A percentile compares a stretch with the other conserved stretches of the same genome.
phyloP scores from a whole-genome alignment of 225 moss, liverwort and hornwort genomes.

The Marchantia polymorpha region DNA sequence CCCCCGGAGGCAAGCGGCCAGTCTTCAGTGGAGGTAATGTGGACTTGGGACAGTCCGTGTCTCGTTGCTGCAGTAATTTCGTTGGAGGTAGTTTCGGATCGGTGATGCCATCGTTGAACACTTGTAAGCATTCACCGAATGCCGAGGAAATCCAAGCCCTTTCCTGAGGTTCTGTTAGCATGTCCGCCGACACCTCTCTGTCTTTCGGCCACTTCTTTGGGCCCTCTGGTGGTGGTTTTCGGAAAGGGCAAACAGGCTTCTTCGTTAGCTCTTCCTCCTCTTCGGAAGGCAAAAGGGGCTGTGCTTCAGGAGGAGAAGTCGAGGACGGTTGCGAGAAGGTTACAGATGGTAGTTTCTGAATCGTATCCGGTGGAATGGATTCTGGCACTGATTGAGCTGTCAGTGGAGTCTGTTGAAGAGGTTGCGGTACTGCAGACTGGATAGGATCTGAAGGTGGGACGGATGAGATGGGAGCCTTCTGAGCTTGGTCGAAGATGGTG shows the following conservation, averaged over 20 bases:
- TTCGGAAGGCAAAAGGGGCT: neutral
- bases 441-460: neutral
- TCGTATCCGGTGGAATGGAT: neutral
- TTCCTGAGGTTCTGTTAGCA: slow-evolving; percentile 38
- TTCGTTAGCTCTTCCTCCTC: slow-evolving; percentile 9
- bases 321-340: neutral
- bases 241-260: slow-evolving; percentile 17
- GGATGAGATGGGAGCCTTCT: neutral
- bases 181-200: slow-evolving; percentile 33
- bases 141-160: slow-evolving; percentile 47
- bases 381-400: neutral
- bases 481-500: slow-evolving; percentile 22
- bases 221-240: slow-evolving; percentile 11
- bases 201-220: slow-evolving; percentile 25
- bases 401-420: neutral
- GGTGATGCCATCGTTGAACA: slow-evolving; percentile 53
- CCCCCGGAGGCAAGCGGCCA: slow-evolving; percentile 9
- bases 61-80: slow-evolving; percentile 38
- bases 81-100: slow-evolving; percentile 43
- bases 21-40: slow-evolving; percentile 36
- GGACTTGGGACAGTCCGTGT: slow-evolving; percentile 12
- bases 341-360: neutral
- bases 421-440: slow-evolving; percentile 8
- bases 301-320: neutral
- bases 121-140: slow-evolving; percentile 61